Base-by-base conservation (phyloP, 257 asterid species). In the Salvia hispanica region DNA sequence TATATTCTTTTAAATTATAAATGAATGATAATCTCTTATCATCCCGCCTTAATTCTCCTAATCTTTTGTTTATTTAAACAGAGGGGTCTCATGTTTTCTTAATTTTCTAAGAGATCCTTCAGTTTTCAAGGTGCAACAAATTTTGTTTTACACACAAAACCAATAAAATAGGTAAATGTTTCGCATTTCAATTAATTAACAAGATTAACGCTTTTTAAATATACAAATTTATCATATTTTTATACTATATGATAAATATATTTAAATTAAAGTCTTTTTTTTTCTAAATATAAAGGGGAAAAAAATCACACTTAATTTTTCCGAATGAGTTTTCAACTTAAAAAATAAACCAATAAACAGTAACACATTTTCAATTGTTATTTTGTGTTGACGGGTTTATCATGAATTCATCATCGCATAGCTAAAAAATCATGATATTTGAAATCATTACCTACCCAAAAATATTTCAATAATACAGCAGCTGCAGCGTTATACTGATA, bases 11-110 rank as follows among this genome's bases (percentile, higher is more conserved):
- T 25, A 25, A 25, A 25, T 25, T 25, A 25, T 25, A 25, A 25
- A 25, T 25, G 31, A 25, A 25, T 25, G 31, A 45, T 72, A 70
- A 65, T 75, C 73, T 14, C 18, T 44, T 3, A 63, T 82, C 73
- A 79, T 82, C 89, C 88, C 88, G 88, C 94, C 88, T 79, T 87
- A 82, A 84, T 70, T 63, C 52, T 50, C 39, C 40, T 74, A 69
- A 74, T 61, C 62, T 70, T 64, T 64, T 43, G 2, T 39, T 5
- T 60, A 75, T 72, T 75, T 61, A 4, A 61, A 42, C 3, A 52
- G 28, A 46, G 68, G 45, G 8, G 3, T 65, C 62, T 36, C 1
- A 46, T 21, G 69, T 39, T 62, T 67, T 4, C 2, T 1, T 8
- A 58, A 43, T 34, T 66, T 14, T 43, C 67, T 2, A 15, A 21